These are phyloP conservation scores for Suillus cothurnatus DNA, from an alignment of 768 basidiomycete species.

Conservation along the genomic window DNA sequence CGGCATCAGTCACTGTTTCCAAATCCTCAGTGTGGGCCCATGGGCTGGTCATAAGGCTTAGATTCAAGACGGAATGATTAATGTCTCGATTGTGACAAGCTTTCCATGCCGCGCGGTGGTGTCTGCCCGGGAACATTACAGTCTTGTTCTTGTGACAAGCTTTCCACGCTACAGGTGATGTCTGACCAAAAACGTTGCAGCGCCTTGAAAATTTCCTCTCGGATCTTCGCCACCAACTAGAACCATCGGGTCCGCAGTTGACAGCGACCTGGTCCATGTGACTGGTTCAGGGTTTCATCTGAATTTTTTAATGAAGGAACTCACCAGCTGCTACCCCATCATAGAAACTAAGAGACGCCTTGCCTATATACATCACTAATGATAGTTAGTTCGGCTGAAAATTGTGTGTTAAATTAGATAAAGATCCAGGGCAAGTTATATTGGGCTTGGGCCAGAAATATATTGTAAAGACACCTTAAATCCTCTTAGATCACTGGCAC, in stretches of 20 bases:
- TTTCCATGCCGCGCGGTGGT: background rate
- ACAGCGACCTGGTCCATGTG: background rate
- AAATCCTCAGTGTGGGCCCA: background rate
- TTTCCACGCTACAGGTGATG: background rate
- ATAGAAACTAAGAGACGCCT: background rate
- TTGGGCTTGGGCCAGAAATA: background rate
- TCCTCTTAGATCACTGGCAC: background rate
- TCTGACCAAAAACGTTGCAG: background rate
- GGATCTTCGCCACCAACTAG: background rate
- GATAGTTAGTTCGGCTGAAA: background rate
- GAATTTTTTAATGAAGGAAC: background rate
- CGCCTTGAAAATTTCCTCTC: no score
- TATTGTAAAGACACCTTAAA: background rate
- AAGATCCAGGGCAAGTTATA: background rate
- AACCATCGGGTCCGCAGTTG: background rate
- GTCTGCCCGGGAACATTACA: background rate
- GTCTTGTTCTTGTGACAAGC: background rate
- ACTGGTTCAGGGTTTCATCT: background rate
- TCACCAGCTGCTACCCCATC: background rate
- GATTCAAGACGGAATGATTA: background rate
- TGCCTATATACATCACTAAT: background rate
- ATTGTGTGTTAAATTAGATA: background rate
- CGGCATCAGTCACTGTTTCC: background rate
- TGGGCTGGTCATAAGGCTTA: background rate
- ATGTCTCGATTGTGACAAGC: background rate